A percentile compares a stretch with the other conserved stretches of the same genome.
These are phyloP conservation scores for Nakaseomyces uthaithaninus DNA, from an alignment of 1,139 yeast species.

Conservation along the genomic window DNA sequence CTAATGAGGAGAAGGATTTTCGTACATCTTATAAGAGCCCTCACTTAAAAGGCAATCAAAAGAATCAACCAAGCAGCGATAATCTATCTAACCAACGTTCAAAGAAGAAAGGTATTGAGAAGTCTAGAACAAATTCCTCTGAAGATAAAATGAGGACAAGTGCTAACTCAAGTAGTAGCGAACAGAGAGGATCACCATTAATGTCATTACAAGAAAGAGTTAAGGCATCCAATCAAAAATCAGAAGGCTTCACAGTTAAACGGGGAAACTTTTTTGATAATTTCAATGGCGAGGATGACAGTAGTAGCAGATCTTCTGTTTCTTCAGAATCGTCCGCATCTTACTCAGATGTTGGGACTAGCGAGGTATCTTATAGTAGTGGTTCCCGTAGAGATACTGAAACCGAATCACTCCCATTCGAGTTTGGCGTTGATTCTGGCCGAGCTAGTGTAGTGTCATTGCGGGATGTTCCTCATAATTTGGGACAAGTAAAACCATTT, in stretches of 20 bases:
- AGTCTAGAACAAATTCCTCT: background rate
- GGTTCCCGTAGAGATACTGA: slow-evolving; percentile 15
- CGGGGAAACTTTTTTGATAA: slow-evolving; percentile 21
- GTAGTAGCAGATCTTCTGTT: slow-evolving; percentile 13
- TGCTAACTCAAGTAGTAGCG: background rate
- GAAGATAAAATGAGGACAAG: background rate
- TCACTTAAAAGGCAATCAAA: no score
- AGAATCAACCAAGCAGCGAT: no score
- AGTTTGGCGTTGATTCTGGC: slow-evolving; percentile 24
- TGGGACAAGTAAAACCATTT: slow-evolving; percentile 16
- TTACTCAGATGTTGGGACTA: slow-evolving; percentile 5
- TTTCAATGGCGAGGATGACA: slow-evolving; percentile 14
- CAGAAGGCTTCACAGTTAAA: slow-evolving; percentile 11
- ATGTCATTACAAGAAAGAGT: slow-evolving; percentile 8
- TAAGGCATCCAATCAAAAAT: slow-evolving; percentile 7
- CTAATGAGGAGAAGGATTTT: background rate
- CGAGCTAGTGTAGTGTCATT: slow-evolving; percentile 22
- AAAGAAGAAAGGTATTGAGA: background rate
- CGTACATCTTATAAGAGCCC: background rate
- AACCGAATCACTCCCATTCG: slow-evolving; percentile 28
- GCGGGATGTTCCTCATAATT: slow-evolving; percentile 15
- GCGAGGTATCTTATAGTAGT: slow-evolving; percentile 7
- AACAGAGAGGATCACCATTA: slow-evolving; percentile 5
- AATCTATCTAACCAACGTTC: background rate
- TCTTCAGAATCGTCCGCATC: slow-evolving; percentile 13